Base-by-base conservation (phyloP, 345 rosid genomes). In the Acer yangbiense region DNA sequence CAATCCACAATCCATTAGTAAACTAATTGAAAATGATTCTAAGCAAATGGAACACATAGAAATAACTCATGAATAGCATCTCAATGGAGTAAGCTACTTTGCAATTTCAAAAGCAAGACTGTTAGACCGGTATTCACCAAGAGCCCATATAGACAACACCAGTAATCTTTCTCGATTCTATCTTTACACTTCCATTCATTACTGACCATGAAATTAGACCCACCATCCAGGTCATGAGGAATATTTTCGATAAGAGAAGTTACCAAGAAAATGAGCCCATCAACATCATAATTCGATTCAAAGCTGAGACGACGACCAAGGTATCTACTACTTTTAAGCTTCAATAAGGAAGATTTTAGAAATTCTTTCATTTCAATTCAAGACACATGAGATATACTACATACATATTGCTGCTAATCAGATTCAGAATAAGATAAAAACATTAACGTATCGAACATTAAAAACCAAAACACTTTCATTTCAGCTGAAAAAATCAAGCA, bases 1-100 rank as follows among this genome's bases (percentile, higher is more conserved):
- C 21, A 48, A 14, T 25, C n/a, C 68, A 72, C 11, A 78, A 20
- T 71, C 57, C 7, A 73, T 68, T 32, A 52, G 75, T 16, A 79
- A 69, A 48, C 57, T 41, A 76, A 60, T n/a, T 23, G n/a, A 74
- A 63, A 43, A 48, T 23, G 46, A 44, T 23, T 52, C 46, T 65
- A 17, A 74, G 43, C 17, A 62, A 32, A 9, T 17, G 21, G 13
- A 41, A 23, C 25, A 12, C 21, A 23, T 14, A 65, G 61, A 61
- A 18, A 0, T 35, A 76, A 77, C n/a, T 54, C 70, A 57, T 21
- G 6, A 60, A 69, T n/a, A 50, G 27, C 44, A 71, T 32, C 74
- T 16, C 11, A 18, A 67, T 14, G 61, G 17, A 16, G 27, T 69
- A 18, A 69, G 3, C 60, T 25, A 23, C 60, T 48, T 69, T 46